Evolutionary conservation across 768 basidiomycete genomes (phyloP).

Genomic region (Crassisporium funariophilum): DNA sequence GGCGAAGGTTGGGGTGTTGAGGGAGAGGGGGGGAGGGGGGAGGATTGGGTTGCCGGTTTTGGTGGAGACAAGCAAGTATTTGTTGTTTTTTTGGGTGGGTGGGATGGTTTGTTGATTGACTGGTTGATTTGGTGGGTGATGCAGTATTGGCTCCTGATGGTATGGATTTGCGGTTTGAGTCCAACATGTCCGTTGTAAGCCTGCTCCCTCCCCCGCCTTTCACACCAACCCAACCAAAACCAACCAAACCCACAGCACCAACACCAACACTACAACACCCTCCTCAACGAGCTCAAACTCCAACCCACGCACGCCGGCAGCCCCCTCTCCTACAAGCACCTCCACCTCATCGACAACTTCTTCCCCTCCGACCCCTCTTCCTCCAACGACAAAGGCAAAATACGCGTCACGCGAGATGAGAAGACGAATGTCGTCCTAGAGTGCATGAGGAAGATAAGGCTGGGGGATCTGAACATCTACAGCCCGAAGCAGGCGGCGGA

Average conservation of each 20-base stretch:
- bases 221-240: slow-evolving; percentile 13
- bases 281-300: slow-evolving; percentile 81
- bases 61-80: slow-evolving; percentile 89
- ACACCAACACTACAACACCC: slow-evolving; percentile 82
- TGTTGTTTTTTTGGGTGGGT: slow-evolving; percentile 21
- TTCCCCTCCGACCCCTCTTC: slow-evolving; percentile 53
- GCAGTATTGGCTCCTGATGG: slow-evolving; percentile 69
- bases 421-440: slow-evolving; percentile 65
- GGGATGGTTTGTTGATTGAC: slow-evolving; percentile 1
- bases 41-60: slow-evolving; percentile 72
- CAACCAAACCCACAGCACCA: slow-evolving; percentile 55
- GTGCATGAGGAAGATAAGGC: slow-evolving; percentile 75
- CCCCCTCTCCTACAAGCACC: slow-evolving; percentile 75
- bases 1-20: slow-evolving; percentile 83
- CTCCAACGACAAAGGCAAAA: slow-evolving; percentile 54
- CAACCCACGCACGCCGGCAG: slow-evolving; percentile 54
- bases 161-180: slow-evolving; percentile 77
- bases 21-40: slow-evolving; percentile 54
- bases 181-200: slow-evolving; percentile 89
- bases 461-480: slow-evolving; percentile 88
- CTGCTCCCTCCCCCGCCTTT: slow-evolving; percentile 7
- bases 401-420: slow-evolving; percentile 85
- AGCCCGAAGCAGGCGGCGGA: slow-evolving; percentile 83
- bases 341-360: slow-evolving; percentile 79
- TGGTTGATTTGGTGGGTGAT: slow-evolving; percentile 13